Percentiles rank a stretch among this genome's conserved stretches.
phyloP scores from a whole-genome alignment of 352 stramenopile genomes.

The Phytophthora aleatoria region DNA sequence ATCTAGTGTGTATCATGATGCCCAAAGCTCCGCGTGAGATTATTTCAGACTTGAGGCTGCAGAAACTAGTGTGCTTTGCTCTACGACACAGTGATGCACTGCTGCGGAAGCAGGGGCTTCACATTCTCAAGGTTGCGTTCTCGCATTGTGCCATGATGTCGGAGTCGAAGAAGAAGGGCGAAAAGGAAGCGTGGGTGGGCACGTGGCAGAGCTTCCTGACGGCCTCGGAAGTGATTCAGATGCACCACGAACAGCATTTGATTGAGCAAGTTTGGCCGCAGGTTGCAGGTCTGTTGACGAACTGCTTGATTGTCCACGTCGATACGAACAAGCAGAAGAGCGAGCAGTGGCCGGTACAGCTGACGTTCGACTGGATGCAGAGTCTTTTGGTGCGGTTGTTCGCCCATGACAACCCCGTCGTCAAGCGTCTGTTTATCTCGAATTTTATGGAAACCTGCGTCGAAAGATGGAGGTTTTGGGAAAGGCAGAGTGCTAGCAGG shows the following conservation, averaged over 20 bases:
- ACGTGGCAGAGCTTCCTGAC: slow-evolving; percentile 78
- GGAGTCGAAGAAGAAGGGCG: slow-evolving; percentile 14
- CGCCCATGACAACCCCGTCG: slow-evolving; percentile 75
- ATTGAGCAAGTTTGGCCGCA: slow-evolving; percentile 87
- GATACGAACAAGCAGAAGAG: not conserved
- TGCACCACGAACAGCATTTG: slow-evolving; percentile 83
- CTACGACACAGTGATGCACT: slow-evolving; percentile 58
- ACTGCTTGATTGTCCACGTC: slow-evolving; percentile 34
- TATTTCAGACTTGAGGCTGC: slow-evolving; percentile 43
- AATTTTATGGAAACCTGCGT: slow-evolving; percentile 66
- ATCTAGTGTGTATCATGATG: slow-evolving; percentile 65
- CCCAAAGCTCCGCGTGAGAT: slow-evolving; percentile 45
- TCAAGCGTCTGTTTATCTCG: slow-evolving; percentile 74
- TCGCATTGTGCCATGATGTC: slow-evolving; percentile 44
- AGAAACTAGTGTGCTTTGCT: slow-evolving; percentile 57
- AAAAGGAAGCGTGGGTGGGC: slow-evolving; percentile 21
- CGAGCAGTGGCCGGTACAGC: slow-evolving; percentile 51
- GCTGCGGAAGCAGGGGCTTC: slow-evolving; percentile 71
- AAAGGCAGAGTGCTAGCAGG: not conserved
- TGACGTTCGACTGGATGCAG: slow-evolving; percentile 82
- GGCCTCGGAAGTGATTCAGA: slow-evolving; percentile 81
- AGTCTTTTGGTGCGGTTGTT: slow-evolving; percentile 75
- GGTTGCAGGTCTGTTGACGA: slow-evolving; percentile 55
- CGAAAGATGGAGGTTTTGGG: slow-evolving; percentile 23
- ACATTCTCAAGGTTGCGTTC: slow-evolving; percentile 71